A percentile compares a stretch with the other conserved stretches of the same genome.
phyloP scores from a whole-genome alignment of 1,284 basidiomycete species.

The Coniferiporia weirii region DNA sequence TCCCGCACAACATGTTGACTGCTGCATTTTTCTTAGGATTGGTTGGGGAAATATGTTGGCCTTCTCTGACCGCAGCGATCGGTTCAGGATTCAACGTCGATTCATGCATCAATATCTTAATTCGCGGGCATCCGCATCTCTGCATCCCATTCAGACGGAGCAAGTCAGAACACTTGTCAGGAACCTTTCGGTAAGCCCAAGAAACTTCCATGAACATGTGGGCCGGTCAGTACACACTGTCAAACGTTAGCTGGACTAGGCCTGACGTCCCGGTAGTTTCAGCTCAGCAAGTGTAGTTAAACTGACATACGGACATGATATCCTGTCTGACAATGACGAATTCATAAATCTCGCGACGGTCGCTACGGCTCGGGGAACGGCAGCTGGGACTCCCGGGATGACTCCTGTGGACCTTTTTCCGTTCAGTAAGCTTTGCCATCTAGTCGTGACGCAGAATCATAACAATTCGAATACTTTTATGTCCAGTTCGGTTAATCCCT shows the following conservation, averaged over 20 bases:
- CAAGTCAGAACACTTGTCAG: constrained; percentile 28
- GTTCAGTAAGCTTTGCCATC: neutral
- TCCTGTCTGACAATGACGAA: neutral
- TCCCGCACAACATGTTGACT: neutral
- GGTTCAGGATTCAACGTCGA: constrained; percentile 33
- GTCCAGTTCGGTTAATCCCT: constrained; percentile 6
- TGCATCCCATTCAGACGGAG: constrained; percentile 27
- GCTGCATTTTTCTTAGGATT: constrained; percentile 12
- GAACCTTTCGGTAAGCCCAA: constrained; percentile 27
- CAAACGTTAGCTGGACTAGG: neutral
- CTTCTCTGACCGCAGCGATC: constrained; percentile 30
- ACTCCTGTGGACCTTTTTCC: constrained; percentile 13
- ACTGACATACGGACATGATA: constrained; percentile 7
- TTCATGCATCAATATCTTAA: constrained; percentile 29
- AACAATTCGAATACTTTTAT: neutral
- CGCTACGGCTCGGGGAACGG: neutral
- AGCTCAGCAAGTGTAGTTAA: constrained; percentile 5
- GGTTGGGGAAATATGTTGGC: constrained; percentile 31
- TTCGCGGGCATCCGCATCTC: constrained; percentile 23
- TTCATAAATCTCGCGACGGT: constrained; percentile 4
- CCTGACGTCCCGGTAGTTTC: neutral
- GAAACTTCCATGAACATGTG: constrained; percentile 24
- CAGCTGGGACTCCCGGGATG: neutral
- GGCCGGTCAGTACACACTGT: constrained; percentile 24
- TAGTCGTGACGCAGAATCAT: neutral